phyloP scores from a whole-genome alignment of 2,329 filamentous ascomycete species.

The Arthrinium phaeospermum region DNA sequence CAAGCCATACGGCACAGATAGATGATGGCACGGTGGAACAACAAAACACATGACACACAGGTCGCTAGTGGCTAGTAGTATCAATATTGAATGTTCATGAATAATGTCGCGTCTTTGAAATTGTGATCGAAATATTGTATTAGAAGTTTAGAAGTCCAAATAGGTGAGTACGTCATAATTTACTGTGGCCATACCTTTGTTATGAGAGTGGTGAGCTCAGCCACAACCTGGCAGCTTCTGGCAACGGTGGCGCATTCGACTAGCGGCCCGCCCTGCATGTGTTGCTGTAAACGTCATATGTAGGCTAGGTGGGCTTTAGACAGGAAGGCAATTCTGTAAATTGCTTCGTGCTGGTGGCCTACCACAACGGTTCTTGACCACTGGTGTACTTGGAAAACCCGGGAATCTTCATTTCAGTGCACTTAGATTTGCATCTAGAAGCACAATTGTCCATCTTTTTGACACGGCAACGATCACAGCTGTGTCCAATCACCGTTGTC shows the following conservation, averaged over 20 bases:
- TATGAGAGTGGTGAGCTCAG: background rate
- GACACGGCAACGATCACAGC: background rate
- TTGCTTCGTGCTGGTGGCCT: background rate
- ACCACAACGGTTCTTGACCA: background rate
- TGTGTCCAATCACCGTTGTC: background rate
- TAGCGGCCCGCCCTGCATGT: background rate
- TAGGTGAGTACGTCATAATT: background rate
- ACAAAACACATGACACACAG: conserved; percentile 10
- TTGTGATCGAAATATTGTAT: background rate
- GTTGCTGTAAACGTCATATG: background rate
- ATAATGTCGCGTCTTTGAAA: background rate
- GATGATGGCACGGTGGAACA: background rate
- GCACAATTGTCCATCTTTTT: background rate
- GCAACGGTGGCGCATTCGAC: background rate
- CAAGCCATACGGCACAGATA: background rate
- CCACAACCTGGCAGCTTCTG: background rate
- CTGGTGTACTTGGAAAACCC: background rate
- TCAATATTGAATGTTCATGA: conserved; percentile 16
- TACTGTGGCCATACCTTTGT: background rate
- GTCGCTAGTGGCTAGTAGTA: conserved; percentile 8
- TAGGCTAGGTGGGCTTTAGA: background rate
- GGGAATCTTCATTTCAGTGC: background rate
- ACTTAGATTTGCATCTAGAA: background rate
- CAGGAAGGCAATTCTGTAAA: background rate
- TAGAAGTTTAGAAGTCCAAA: background rate